Evolutionary conservation across 768 basidiomycete genomes (phyloP).

Genomic region (Collybiopsis confluens): DNA sequence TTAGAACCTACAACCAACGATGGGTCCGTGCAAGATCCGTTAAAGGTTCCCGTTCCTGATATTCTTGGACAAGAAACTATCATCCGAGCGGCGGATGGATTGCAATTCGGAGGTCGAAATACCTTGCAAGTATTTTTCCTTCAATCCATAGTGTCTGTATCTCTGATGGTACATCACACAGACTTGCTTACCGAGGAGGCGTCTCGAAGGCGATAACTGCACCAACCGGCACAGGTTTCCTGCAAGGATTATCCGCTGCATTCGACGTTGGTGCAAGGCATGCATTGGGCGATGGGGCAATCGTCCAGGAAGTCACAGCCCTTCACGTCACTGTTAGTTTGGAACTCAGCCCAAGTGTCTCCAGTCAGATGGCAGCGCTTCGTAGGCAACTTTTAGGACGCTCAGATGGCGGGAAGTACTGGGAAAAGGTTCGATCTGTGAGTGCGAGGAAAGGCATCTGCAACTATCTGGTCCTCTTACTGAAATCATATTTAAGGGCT

Average conservation of each 20-base stretch:
- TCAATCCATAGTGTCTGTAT: conserved; percentile 3
- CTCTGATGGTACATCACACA: conserved; percentile 20
- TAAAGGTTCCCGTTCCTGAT: conserved; percentile 30
- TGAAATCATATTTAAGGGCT: conserved; percentile 33
- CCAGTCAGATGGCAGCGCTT: conserved; percentile 59
- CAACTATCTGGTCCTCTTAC: conserved; percentile 1
- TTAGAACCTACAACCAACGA: conserved; percentile 65
- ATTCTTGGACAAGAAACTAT: conserved; percentile 42
- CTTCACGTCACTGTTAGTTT: conserved; percentile 52
- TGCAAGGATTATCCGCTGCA: conserved; percentile 58
- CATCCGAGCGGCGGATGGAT: conserved; percentile 59
- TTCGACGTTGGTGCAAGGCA: conserved; percentile 58
- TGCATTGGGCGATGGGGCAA: conserved; percentile 54
- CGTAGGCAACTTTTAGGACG: conserved; percentile 27
- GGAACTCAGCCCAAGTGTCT: conserved; percentile 41
- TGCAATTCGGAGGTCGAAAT: conserved; percentile 51
- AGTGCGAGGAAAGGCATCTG: conserved; percentile 9
- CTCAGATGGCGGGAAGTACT: conserved; percentile 18
- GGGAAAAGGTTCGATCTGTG: conserved; percentile 18
- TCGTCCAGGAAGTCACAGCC: conserved; percentile 62
- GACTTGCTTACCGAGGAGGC: conserved; percentile 69
- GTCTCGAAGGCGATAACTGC: conserved; percentile 67
- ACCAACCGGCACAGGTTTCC: conserved; percentile 51
- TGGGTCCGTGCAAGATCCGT: conserved; percentile 53
- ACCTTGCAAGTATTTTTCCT: conserved; percentile 33